A percentile compares a stretch with the other conserved stretches of the same genome.
Conservation (phyloP, 2,329 filamentous ascomycete species). For the Penicillium hesseltinei region DNA sequence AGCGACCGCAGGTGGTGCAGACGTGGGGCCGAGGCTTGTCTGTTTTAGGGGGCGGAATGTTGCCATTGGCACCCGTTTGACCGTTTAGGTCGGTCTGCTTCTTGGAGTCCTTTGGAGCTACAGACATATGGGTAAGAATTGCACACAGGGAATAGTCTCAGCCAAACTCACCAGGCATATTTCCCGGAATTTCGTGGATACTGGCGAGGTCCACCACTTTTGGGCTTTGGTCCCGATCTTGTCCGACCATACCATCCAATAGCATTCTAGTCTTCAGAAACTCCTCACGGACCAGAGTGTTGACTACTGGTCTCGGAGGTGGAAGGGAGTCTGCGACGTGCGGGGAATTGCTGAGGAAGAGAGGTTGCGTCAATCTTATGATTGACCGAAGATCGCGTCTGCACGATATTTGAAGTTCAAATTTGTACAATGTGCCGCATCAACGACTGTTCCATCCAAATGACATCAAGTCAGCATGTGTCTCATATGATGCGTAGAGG, state of each 20-base stretch:
- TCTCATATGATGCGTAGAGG: constrained; percentile 17
- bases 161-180: constrained; percentile 39
- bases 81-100: constrained; percentile 34
- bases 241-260: constrained; percentile 40
- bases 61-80: constrained; percentile 30
- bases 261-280: constrained; percentile 29
- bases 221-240: constrained; percentile 35
- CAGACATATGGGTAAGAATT: constrained; percentile 24
- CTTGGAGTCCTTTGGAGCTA: constrained; percentile 29
- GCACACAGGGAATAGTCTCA: constrained; percentile 13
- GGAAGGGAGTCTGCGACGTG: not conserved
- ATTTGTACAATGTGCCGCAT: constrained; percentile 18
- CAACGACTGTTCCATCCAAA: constrained; percentile 18
- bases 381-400: constrained; percentile 1
- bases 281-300: constrained; percentile 11
- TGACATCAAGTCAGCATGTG: constrained; percentile 29
- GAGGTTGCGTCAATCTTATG: constrained; percentile 3
- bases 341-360: constrained; percentile 2
- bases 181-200: constrained; percentile 42
- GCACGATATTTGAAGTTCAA: not conserved
- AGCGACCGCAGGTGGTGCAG: constrained; percentile 85
- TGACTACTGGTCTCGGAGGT: constrained; percentile 3
- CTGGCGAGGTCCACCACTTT: constrained; percentile 41
- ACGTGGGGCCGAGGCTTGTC: constrained; percentile 96
- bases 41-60: constrained; percentile 76